Conservation (phyloP, 768 basidiomycete species). For the Chlorophyllum brunneum region DNA sequence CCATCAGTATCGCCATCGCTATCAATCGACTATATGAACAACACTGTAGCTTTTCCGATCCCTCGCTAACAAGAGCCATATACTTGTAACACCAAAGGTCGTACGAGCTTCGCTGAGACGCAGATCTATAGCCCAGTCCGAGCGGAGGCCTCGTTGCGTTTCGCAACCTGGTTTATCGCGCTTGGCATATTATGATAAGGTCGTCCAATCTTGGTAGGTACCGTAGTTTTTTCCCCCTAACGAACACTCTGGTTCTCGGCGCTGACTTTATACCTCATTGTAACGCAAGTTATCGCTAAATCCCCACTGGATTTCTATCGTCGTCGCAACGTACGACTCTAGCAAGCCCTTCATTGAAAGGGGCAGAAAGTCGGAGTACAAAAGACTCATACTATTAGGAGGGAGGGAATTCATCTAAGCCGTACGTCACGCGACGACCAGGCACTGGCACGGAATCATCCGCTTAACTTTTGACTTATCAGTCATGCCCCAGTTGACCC, state of each 20-base stretch:
- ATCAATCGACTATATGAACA: not conserved
- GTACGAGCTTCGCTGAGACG: not conserved
- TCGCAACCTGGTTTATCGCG: no score
- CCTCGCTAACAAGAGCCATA: not conserved
- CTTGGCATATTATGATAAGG: not conserved
- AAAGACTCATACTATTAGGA: constrained; percentile 4
- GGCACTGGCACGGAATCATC: not conserved
- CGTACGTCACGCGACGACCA: not conserved
- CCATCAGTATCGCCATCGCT: constrained; percentile 1
- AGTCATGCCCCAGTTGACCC: no score
- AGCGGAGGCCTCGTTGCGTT: no score
- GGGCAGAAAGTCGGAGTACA: not conserved
- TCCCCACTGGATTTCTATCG: not conserved
- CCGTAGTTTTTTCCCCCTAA: no score
- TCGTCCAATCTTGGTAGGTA: not conserved
- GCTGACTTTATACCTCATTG: no score
- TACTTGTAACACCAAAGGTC: not conserved
- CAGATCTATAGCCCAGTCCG: not conserved
- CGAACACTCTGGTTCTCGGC: no score
- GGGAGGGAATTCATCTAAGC: not conserved
- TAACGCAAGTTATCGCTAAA: not conserved
- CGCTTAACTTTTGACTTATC: not conserved
- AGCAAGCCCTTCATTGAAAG: not conserved
- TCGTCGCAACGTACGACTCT: no score
- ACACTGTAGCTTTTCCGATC: not conserved